Conservation (phyloP, 2,329 filamentous ascomycete species). For the Paecilomyces fulvus region DNA sequence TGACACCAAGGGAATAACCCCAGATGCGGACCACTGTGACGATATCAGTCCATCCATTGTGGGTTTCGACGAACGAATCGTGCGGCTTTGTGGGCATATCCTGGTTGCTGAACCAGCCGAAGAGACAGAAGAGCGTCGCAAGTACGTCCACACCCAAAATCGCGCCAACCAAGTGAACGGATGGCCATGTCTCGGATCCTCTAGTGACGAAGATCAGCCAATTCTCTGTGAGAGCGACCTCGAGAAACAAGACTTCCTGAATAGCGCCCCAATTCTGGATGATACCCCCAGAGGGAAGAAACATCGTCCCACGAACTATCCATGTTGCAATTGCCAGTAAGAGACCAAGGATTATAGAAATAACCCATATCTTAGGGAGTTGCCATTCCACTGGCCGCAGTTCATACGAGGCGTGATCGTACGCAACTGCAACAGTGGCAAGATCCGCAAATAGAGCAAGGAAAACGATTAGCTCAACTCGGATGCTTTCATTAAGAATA, state of each 20-base stretch:
- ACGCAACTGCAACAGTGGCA: constrained; percentile 72
- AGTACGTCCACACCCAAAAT: constrained; percentile 64
- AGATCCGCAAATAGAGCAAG: constrained; percentile 72
- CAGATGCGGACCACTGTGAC: constrained; percentile 45
- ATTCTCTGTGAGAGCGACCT: constrained; percentile 88
- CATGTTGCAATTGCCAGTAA: constrained; percentile 65
- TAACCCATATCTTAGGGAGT: constrained; percentile 73
- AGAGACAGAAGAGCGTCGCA: constrained; percentile 65
- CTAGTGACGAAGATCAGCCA: constrained; percentile 96
- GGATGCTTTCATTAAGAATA: constrained; percentile 70
- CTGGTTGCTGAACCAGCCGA: constrained; percentile 62
- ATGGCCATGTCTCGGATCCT: constrained; percentile 65
- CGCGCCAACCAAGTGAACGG: constrained; percentile 61
- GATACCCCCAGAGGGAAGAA: constrained; percentile 61
- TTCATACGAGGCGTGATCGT: constrained; percentile 74
- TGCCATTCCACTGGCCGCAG: constrained; percentile 72
- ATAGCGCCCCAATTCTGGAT: constrained; percentile 67
- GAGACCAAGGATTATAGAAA: constrained; percentile 50
- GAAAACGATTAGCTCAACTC: constrained; percentile 68
- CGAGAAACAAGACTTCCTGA: constrained; percentile 75
- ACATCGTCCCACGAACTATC: constrained; percentile 64
- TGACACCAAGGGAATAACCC: constrained; percentile 43
- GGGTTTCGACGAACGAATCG: constrained; percentile 24
- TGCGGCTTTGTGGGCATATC: constrained; percentile 24
- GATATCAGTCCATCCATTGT: constrained; percentile 52